Conservation (phyloP, 2,329 filamentous ascomycete species). For the Aureobasidium lini region DNA sequence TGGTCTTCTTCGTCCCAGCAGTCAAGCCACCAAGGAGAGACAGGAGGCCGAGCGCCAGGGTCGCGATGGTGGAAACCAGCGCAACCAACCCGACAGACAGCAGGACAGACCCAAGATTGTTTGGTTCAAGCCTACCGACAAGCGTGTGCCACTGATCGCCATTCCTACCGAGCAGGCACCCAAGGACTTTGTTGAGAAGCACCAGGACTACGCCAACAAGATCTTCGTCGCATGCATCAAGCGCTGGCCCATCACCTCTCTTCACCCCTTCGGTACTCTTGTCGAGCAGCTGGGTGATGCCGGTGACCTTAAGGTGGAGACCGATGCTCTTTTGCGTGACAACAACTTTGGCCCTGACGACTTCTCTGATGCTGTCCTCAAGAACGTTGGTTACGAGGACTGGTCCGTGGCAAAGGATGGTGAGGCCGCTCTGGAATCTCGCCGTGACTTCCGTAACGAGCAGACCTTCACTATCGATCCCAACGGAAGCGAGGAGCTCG, state of each 20-base stretch:
- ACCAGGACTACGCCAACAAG: slow-evolving; percentile 92
- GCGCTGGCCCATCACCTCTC: slow-evolving; percentile 98
- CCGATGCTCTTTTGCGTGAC: slow-evolving; percentile 89
- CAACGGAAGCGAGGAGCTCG: slow-evolving; percentile 78
- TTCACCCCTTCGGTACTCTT: slow-evolving; percentile 95
- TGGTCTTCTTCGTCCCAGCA: slow-evolving; percentile 87
- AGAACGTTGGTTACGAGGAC: slow-evolving; percentile 84
- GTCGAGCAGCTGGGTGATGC: slow-evolving; percentile 96
- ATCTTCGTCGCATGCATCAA: slow-evolving; percentile 99
- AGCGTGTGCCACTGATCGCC: slow-evolving; percentile 94
- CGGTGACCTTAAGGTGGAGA: slow-evolving; percentile 96
- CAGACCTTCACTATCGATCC: slow-evolving; percentile 88
- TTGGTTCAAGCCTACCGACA: slow-evolving; percentile 99
- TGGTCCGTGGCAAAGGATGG: slow-evolving; percentile 84
- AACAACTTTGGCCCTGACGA: slow-evolving; percentile 99
- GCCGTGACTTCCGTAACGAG: slow-evolving; percentile 85
- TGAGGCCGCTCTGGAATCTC: slow-evolving; percentile 61
- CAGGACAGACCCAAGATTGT: slow-evolving; percentile 99
- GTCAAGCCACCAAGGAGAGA: slow-evolving; percentile 98
- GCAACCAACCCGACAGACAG: slow-evolving; percentile 69
- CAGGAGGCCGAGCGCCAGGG: slow-evolving; percentile 94
- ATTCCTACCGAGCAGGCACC: slow-evolving; percentile 98
- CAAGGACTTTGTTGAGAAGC: slow-evolving; percentile 95
- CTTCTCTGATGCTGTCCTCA: slow-evolving; percentile 91
- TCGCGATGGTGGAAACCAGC: slow-evolving; percentile 68